Conservation (phyloP, 768 basidiomycete genomes). For the Boletus insuetus region DNA sequence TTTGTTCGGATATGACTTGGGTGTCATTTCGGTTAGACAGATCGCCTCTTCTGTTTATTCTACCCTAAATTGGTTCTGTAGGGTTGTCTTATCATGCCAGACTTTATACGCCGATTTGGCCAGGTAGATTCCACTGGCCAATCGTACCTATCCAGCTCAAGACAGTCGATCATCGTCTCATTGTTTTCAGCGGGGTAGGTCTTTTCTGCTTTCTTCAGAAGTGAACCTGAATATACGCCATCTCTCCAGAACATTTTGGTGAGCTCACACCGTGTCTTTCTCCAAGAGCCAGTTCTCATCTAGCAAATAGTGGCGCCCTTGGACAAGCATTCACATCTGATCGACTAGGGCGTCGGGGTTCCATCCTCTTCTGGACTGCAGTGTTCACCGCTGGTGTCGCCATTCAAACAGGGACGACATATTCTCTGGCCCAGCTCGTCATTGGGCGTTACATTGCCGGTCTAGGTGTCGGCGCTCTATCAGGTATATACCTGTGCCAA, state of each 20-base stretch:
- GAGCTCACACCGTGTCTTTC: constrained; percentile 13
- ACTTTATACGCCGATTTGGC: constrained; percentile 71
- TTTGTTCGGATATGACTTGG: constrained; percentile 74
- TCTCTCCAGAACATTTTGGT: constrained; percentile 49
- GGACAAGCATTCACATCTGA: constrained; percentile 75
- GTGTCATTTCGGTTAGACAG: constrained; percentile 62
- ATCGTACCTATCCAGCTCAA: constrained; percentile 52
- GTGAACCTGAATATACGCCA: neutral
- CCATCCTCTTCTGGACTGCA: constrained; percentile 72
- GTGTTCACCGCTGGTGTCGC: constrained; percentile 70
- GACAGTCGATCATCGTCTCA: constrained; percentile 78
- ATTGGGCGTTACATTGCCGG: constrained; percentile 76
- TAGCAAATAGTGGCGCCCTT: constrained; percentile 51
- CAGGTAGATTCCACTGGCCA: constrained; percentile 45
- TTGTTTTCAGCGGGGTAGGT: constrained; percentile 68
- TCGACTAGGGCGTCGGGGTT: constrained; percentile 65
- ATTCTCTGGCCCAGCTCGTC: constrained; percentile 62
- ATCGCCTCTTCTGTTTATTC: neutral
- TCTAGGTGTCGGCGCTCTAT: constrained; percentile 73
- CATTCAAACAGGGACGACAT: constrained; percentile 64
- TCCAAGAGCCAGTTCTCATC: constrained; percentile 1
- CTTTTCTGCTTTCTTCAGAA: neutral
- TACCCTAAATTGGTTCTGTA: constrained; percentile 20
- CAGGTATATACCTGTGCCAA: constrained; percentile 39
- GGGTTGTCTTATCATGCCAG: constrained; percentile 80